Conservation (phyloP, 257 asterid genomes). For the Primulina huaijiensis region DNA sequence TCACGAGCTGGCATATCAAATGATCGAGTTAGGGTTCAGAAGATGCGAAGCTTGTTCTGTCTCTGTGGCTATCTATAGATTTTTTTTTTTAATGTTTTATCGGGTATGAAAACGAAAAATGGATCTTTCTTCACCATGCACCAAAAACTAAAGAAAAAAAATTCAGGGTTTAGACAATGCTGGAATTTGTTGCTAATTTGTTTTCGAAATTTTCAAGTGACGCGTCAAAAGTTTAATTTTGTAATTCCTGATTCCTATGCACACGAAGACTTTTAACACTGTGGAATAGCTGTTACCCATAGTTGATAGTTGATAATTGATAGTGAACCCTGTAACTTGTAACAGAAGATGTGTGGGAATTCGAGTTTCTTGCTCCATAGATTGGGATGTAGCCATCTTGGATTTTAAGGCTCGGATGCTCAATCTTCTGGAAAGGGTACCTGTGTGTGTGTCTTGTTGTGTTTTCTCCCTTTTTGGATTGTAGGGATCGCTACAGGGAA, state of each 20-base stretch:
- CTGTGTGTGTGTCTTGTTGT: too few species aligned
- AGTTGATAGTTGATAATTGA: not conserved
- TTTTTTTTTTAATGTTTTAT: not conserved
- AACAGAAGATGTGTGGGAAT: not conserved
- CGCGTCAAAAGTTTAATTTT: not conserved
- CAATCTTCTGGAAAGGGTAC: not conserved
- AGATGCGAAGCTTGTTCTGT: not conserved
- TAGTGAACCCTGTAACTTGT: not conserved
- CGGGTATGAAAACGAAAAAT: not conserved
- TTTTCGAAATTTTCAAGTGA: not conserved
- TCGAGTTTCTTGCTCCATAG: not conserved
- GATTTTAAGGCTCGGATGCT: not conserved
- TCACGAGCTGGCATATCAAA: not conserved
- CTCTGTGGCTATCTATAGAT: not conserved
- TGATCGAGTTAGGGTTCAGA: constrained; percentile 4
- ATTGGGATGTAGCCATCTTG: not conserved
- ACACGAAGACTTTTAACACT: not conserved
- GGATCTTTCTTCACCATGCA: not conserved
- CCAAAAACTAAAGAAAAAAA: not conserved
- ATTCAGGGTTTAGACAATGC: not conserved
- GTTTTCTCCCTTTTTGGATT: too few species aligned
- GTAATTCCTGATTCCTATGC: not conserved
- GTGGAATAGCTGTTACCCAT: not conserved
- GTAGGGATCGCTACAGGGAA: too few species aligned
- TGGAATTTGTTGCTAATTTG: not conserved